These are phyloP conservation scores for Phytopythium oedochilum DNA, from an alignment of 352 stramenopile genomes.

Conservation along the genomic window DNA sequence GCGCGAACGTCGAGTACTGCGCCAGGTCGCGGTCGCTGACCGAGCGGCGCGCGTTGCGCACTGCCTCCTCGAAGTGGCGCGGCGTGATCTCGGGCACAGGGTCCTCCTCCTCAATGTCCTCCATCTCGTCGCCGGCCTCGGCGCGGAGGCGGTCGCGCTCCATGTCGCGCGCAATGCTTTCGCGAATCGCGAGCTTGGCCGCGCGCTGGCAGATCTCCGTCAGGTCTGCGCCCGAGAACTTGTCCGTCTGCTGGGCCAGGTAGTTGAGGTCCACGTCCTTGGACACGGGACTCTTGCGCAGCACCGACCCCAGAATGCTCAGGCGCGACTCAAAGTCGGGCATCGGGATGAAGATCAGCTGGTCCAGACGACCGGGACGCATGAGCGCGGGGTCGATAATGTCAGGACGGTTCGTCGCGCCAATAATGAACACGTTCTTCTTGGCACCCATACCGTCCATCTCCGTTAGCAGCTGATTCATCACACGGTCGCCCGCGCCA, in stretches of 20 bases:
- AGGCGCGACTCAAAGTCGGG: constrained; percentile 96
- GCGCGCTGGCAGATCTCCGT: constrained; percentile 99
- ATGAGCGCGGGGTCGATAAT: constrained; percentile 98
- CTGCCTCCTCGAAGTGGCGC: constrained; percentile 97
- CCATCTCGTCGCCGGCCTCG: constrained; percentile 87
- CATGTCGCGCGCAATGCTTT: constrained; percentile 98
- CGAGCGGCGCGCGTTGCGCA: constrained; percentile 95
- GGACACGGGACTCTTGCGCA: constrained; percentile 97
- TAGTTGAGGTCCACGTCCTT: constrained; percentile 98
- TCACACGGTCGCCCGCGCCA: constrained; percentile 98
- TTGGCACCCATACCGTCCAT: constrained; percentile 99
- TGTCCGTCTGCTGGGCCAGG: constrained; percentile 95
- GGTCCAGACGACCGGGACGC: constrained; percentile 93
- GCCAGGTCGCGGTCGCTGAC: constrained; percentile 97
- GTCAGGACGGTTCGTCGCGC: constrained; percentile 93
- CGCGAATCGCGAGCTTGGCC: constrained; percentile 99
- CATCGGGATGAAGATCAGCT: constrained; percentile 97
- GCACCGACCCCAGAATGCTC: constrained; percentile 94
- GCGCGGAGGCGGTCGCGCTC: constrained; percentile 94
- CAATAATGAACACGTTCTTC: constrained; percentile 99
- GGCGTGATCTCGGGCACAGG: constrained; percentile 93
- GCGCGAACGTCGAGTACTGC: constrained; percentile 85
- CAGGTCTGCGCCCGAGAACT: constrained; percentile 99
- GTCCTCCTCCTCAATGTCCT: constrained; percentile 94
- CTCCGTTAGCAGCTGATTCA: constrained; percentile 99